Evolutionary conservation across 441 rosid genomes (phyloP), one percentile per base, ranked within the genome.

Genomic region (Adansonia grandidieri): DNA sequence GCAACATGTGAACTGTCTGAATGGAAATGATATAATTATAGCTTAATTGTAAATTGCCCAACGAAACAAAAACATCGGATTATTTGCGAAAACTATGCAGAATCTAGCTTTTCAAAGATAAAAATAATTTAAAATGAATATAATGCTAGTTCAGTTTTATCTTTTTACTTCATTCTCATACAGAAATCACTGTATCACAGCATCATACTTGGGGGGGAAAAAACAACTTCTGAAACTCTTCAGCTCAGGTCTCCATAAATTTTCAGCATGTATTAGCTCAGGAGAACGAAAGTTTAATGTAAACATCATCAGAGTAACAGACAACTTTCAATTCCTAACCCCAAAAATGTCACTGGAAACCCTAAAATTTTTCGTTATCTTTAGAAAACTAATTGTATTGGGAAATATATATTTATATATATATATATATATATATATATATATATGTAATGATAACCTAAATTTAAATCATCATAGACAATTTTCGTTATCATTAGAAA

Each of bases 161-260:
- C 32, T 28, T 28, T 28, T 28, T 28, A 28, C 32, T 28, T 28
- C 32, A 28, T 28, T 28, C 32, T 28, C 32, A 28, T 28, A 15
- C 19, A 65, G 5, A 53, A 53, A 53, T n/a, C 51, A 17, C 28
- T 1, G n/a, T 10, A 45, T 53, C 2, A 53, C 8, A 32, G 13
- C 15, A 48, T 14, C 22, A 51, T 13, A 71, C 11, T 66, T 2
- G 45, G 32, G 32, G 24, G 24, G 13, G 1, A 53, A 53, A 13
- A 70, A n/a, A n/a, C n/a, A 66, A 72, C 82, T 58, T 42, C 15
- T 14, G 40, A 60, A 57, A 78, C 83, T 72, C 90, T 78, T 84
- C 86, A 88, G 88, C 56, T 86, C 87, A 87, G 90, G 85, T 85
- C 89, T 84, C 86, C 87, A 83, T 9, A 54, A 47, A 10, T 32